Conservation (phyloP, 140 eudicot genomes). For the Senecio squalidus region DNA sequence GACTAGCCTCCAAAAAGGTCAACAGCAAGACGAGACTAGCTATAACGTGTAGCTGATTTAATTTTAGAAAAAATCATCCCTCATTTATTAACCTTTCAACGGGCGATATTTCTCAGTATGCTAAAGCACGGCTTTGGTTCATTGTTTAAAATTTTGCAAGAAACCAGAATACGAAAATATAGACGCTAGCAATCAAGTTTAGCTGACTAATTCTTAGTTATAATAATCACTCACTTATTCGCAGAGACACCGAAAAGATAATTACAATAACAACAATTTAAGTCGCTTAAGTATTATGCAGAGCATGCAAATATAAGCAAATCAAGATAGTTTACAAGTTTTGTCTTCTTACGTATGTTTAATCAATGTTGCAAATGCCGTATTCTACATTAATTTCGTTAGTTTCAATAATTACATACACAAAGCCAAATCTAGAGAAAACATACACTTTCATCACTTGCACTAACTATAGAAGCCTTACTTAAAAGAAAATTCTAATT, state of each 20-base stretch:
- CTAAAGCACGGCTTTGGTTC: no score
- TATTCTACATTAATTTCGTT: background rate
- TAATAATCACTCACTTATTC: no score
- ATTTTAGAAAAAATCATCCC: no score
- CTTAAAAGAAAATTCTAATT: no score
- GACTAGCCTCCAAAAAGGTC: no score
- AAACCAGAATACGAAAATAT: no score
- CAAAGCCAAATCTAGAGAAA: background rate
- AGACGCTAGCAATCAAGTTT: background rate
- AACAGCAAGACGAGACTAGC: background rate
- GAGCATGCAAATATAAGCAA: background rate
- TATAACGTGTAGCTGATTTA: background rate
- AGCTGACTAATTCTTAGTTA: background rate
- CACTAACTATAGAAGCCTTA: background rate
- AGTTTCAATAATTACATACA: background rate
- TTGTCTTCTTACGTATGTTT: background rate
- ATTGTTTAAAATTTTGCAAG: no score
- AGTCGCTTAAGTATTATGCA: background rate
- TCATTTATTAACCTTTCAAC: no score
- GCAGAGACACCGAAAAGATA: no score
- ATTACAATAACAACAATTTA: no score
- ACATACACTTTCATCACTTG: background rate
- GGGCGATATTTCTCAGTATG: no score
- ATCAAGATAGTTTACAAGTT: background rate
- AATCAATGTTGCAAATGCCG: background rate